phyloP scores from a whole-genome alignment of 768 basidiomycete species.

The Podaxis pistillaris region DNA sequence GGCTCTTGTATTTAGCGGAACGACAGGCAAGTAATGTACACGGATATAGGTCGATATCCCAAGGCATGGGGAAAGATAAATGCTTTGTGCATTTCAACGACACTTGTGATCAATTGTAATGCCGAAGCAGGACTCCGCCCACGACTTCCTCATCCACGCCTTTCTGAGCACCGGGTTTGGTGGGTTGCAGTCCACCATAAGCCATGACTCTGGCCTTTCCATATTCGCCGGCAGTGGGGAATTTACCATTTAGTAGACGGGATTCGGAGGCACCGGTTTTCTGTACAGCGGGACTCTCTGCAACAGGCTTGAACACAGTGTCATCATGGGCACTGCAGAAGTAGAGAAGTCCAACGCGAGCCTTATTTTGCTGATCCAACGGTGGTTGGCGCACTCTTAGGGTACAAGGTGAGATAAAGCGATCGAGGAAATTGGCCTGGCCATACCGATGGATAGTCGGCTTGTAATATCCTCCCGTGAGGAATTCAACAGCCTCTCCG shows the following conservation, averaged over 20 bases:
- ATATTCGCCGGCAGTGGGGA: constrained; percentile 42
- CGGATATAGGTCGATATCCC: not conserved
- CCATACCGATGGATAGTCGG: constrained; percentile 40
- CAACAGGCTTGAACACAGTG: constrained; percentile 37
- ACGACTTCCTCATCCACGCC: constrained; percentile 47
- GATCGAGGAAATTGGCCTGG: not conserved
- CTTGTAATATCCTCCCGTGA: constrained; percentile 47
- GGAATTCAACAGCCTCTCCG: constrained; percentile 47
- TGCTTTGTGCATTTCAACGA: not conserved
- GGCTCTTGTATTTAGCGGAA: too few relatives aligned
- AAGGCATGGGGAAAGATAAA: not conserved
- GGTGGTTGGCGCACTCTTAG: constrained; percentile 48
- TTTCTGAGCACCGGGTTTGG: constrained; percentile 25
- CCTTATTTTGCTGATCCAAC: constrained; percentile 37
- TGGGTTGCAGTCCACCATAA: constrained; percentile 38
- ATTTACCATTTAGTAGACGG: constrained; percentile 30
- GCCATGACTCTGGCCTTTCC: constrained; percentile 36
- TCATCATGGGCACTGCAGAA: constrained; percentile 45
- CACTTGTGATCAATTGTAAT: constrained; percentile 36
- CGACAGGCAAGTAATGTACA: not conserved
- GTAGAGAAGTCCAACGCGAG: constrained; percentile 48
- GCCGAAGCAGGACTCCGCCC: constrained; percentile 43
- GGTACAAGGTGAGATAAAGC: not conserved
- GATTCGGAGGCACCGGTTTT: constrained; percentile 28
- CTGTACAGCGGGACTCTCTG: constrained; percentile 42